Evolutionary conservation across 2,329 filamentous ascomycete genomes (phyloP).

Genomic region (Fonsecaea pugnacius): DNA sequence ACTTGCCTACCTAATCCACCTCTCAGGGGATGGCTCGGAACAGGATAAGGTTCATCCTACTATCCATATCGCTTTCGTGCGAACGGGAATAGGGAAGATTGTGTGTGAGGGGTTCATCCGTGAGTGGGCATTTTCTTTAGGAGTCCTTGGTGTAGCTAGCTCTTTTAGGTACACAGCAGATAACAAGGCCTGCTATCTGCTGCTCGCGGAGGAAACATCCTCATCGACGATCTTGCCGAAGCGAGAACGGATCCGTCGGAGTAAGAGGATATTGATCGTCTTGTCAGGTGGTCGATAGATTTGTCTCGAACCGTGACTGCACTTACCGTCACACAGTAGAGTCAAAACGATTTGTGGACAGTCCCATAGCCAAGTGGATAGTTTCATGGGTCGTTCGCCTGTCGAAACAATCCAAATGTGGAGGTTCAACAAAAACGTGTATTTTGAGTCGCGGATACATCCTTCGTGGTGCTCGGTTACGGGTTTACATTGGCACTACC

Average conservation of each 20-base stretch:
- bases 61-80: neutral
- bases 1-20: neutral
- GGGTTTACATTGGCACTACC: neutral
- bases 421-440: neutral
- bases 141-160: neutral
- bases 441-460: neutral
- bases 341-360: neutral
- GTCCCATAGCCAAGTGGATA: neutral
- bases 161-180: neutral
- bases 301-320: neutral
- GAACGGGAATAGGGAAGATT: neutral
- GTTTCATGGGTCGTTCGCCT: neutral
- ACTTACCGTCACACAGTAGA: neutral
- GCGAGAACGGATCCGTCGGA: conserved; percentile 13
- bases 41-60: neutral
- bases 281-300: conserved; percentile 1
- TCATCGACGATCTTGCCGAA: conserved; percentile 14
- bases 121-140: neutral
- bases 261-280: conserved; percentile 5
- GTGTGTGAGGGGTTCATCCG: neutral
- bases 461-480: neutral
- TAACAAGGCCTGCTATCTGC: neutral
- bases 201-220: neutral
- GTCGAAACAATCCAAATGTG: neutral
- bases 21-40: neutral